These are phyloP conservation scores for Neurospora sp. DNA, from an alignment of 495 filamentous ascomycete species.

Conservation along the genomic window DNA sequence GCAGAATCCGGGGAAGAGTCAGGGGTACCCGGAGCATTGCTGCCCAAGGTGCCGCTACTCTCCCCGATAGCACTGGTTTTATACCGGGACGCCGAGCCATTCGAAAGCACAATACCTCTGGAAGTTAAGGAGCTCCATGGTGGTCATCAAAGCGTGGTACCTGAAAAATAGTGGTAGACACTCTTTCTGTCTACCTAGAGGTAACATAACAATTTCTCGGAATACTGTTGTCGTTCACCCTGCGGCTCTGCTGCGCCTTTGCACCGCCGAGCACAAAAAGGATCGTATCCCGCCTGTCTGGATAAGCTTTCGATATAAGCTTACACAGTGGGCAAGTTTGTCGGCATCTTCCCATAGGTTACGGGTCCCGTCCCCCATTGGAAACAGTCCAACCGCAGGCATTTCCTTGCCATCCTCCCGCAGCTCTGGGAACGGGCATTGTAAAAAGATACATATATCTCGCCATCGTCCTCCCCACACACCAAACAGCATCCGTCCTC, in stretches of 20 bases:
- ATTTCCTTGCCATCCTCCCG: not conserved
- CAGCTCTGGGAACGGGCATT: not conserved
- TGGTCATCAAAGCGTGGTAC: not conserved
- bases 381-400: not conserved
- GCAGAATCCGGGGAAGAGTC: slow-evolving; percentile 10
- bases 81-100: not conserved
- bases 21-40: slow-evolving; percentile 38
- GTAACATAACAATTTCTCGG: not conserved
- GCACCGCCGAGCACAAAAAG: not conserved
- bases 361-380: not conserved
- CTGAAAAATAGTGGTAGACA: not conserved
- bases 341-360: not conserved
- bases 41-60: slow-evolving; percentile 32
- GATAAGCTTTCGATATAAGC: not conserved
- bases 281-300: not conserved
- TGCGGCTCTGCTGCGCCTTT: not conserved
- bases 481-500: not conserved
- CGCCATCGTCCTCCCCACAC: not conserved
- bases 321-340: not conserved
- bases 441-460: not conserved
- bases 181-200: not conserved
- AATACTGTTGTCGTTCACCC: not conserved
- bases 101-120: not conserved
- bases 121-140: not conserved
- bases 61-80: not conserved